Conservation (phyloP, 768 basidiomycete genomes). For the Amanita fuliginea region DNA sequence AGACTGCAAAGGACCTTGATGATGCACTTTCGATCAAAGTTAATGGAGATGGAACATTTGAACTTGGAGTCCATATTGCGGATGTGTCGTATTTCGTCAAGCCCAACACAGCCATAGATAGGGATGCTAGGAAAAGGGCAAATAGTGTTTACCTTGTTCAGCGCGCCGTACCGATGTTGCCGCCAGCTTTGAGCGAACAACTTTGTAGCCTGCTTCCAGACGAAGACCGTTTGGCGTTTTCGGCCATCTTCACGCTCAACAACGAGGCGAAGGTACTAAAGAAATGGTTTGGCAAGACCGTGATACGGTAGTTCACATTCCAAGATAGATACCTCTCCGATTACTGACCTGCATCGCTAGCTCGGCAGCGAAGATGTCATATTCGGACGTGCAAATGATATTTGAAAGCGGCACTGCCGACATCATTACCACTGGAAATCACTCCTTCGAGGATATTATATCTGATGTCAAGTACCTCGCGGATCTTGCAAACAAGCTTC, state of each 20-base stretch:
- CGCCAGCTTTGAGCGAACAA: conserved; percentile 85
- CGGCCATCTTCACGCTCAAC: conserved; percentile 78
- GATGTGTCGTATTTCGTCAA: conserved; percentile 95
- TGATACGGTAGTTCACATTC: conserved; percentile 61
- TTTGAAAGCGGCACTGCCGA: conserved; percentile 61
- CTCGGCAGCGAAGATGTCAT: conserved; percentile 80
- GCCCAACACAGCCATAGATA: conserved; percentile 93
- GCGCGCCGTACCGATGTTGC: conserved; percentile 94
- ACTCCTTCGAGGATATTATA: conserved; percentile 50
- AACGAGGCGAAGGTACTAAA: conserved; percentile 72
- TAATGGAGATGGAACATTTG: conserved; percentile 88
- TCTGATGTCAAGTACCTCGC: conserved; percentile 66
- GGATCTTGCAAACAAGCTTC: conserved; percentile 61
- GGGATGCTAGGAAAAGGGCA: conserved; percentile 94
- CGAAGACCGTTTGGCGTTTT: conserved; percentile 85
- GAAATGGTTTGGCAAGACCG: conserved; percentile 90
- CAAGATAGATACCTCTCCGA: background rate
- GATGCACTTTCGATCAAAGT: conserved; percentile 85
- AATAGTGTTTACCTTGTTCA: conserved; percentile 97
- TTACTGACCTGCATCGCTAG: conserved; percentile 25
- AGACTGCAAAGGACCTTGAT: conserved; percentile 83
- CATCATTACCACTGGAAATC: conserved; percentile 43
- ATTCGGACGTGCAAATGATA: conserved; percentile 69
- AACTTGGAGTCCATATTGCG: conserved; percentile 91
- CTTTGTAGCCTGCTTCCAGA: conserved; percentile 87